Percentiles rank a stretch among this genome's conserved stretches.
Evolutionary conservation across 2,329 filamentous ascomycete genomes (phyloP).

Genomic region (Pseudocercospora pini-densiflorae): DNA sequence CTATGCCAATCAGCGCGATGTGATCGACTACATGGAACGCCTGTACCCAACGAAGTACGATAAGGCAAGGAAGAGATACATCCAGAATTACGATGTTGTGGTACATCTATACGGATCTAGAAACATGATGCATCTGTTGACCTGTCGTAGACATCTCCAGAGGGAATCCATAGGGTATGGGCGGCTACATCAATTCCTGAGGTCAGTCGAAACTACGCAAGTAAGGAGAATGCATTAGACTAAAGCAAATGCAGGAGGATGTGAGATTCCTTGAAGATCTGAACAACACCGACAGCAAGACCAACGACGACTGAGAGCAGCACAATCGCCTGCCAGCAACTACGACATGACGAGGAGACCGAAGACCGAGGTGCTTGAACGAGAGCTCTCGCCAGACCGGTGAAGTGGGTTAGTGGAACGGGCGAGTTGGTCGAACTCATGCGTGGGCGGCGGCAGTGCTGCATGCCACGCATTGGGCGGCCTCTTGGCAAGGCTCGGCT

Average conservation of each 20-base stretch:
- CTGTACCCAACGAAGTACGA: slow-evolving; percentile 13
- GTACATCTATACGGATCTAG: not conserved
- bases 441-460: slow-evolving; percentile 11
- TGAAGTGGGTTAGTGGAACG: not conserved
- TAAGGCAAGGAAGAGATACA: not conserved
- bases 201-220: not conserved
- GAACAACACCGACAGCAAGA: slow-evolving; percentile 5
- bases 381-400: not conserved
- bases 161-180: slow-evolving; percentile 12
- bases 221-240: not conserved
- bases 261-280: slow-evolving; percentile 9
- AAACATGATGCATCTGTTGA: not conserved
- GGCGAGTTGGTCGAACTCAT: not conserved
- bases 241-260: slow-evolving; percentile 1
- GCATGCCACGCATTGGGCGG: slow-evolving; percentile 11
- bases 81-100: slow-evolving; percentile 16
- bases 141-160: not conserved
- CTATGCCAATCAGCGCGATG: slow-evolving; percentile 12
- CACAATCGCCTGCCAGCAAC: not conserved
- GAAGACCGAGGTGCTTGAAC: not conserved
- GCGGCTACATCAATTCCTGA: not conserved
- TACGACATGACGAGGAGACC: not conserved
- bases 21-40: slow-evolving; percentile 14
- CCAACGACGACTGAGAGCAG: slow-evolving; percentile 7
- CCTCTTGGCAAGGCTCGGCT: slow-evolving; percentile 7